Evolutionary conservation across 2,329 filamentous ascomycete species (phyloP).

Genomic region (Penicillium digitatum): DNA sequence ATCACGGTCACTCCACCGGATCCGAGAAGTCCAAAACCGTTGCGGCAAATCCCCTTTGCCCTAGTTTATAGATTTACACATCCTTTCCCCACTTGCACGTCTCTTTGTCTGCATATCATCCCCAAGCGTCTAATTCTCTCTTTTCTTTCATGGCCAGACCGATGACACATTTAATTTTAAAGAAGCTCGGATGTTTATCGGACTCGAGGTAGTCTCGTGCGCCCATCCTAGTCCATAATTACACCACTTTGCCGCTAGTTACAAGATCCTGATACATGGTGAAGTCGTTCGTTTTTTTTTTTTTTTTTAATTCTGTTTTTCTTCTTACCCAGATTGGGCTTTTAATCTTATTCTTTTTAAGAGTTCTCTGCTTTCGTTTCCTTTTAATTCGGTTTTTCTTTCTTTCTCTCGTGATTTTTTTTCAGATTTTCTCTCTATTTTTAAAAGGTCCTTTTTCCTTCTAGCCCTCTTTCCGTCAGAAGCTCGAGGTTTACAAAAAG

Average conservation of each 20-base stretch:
- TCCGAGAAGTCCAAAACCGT: conserved; percentile 15
- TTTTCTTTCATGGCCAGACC: conserved; percentile 10
- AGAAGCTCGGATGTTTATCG: conserved; percentile 22
- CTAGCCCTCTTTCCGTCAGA: conserved; percentile 2
- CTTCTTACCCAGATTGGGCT: conserved; percentile 10
- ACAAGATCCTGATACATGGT: conserved; percentile 33
- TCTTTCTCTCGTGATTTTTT: conserved; percentile 8
- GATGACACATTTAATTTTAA: conserved; percentile 19
- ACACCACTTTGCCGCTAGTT: conserved; percentile 39
- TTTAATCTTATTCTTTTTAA: conserved; percentile 9
- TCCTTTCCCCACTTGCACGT: conserved; percentile 3
- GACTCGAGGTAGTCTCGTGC: conserved; percentile 30
- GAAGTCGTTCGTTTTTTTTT: conserved; percentile 9
- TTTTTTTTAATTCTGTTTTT: neutral
- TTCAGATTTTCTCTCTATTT: conserved; percentile 3
- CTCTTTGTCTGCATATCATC: conserved; percentile 29
- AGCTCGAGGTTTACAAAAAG: conserved; percentile 11
- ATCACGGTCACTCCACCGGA: conserved; percentile 19
- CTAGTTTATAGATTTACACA: neutral
- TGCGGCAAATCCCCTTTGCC: neutral
- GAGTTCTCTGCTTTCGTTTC: conserved; percentile 11
- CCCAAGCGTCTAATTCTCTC: conserved; percentile 16
- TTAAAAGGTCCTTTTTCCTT: conserved; percentile 3
- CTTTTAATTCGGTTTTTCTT: conserved; percentile 9
- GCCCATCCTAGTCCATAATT: conserved; percentile 38